Evolutionary conservation across 495 filamentous ascomycete genomes (phyloP), one percentile per base, ranked within the genome.

Genomic region (Schizothecium vesticola): DNA sequence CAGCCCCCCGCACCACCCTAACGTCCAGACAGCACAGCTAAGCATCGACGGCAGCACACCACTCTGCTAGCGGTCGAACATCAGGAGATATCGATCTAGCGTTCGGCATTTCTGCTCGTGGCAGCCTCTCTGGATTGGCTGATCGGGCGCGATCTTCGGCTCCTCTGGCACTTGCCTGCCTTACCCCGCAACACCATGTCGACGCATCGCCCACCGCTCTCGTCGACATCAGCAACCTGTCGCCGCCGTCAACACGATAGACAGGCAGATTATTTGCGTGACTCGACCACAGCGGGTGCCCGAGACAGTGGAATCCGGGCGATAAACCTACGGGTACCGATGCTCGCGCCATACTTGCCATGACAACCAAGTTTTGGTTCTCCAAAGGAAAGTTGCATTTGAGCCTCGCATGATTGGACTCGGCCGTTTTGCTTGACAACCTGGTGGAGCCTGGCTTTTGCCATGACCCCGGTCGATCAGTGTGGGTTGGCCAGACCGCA

Each of bases 401-500:
- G 26, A 22, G 6, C 26, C 21, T 66, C 56, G n/a, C 33, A 26
- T 58, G 64, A 33, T 66, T 33, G 51, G 55, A 24, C 64, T 66
- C 57, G 62, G 62, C 33, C 60, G 60, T 61, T 61, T 61, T 61
- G 28, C 31, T 61, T 61, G 60, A 28, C 59, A 28, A 26, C 28
- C 26, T n/a, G n/a, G 60, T 31, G 60, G 60, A 31, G 60, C 26
- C 28, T 29, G 60, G 59, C 19, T 61, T 61, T 19, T 61, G n/a
- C 31, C 60, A 61, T 61, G 60, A 61, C 31, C 60, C 59, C 31
- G 60, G 60, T 61, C 28, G 22, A 59, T 31, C 60, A 51, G 43
- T 51, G 59, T 28, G 25, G 60, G 60, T 61, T 61, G 60, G 26
- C 26, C 60, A 22, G 60, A 36, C 60, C 23, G 60, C 28, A 31